Conservation (phyloP, 2,329 filamentous ascomycete genomes). For the Ilyonectria destructans region DNA sequence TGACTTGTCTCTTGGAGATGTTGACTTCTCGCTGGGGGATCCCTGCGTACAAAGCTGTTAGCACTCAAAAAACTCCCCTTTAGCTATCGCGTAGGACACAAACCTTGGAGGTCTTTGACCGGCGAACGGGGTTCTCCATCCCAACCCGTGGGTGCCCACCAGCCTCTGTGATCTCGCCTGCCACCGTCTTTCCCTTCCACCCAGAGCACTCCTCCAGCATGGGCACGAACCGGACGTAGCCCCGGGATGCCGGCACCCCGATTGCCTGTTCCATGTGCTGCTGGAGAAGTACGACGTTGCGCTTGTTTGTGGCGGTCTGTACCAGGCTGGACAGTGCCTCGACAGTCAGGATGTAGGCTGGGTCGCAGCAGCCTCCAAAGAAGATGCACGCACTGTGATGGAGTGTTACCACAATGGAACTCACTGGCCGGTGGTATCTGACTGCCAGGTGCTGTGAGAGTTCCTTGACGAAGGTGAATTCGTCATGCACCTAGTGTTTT, state of each 20-base stretch:
- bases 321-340: constrained; percentile 79
- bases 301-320: constrained; percentile 83
- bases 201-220: constrained; percentile 82
- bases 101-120: constrained; percentile 38
- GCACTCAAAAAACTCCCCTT: neutral
- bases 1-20: neutral
- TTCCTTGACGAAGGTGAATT: constrained; percentile 82
- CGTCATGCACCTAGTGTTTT: constrained; percentile 76
- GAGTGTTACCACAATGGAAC: constrained; percentile 83
- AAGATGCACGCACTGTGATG: constrained; percentile 83
- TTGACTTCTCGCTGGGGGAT: constrained; percentile 16
- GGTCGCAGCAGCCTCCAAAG: constrained; percentile 82
- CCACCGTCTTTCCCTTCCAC: constrained; percentile 79
- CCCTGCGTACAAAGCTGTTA: constrained; percentile 11
- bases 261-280: constrained; percentile 81
- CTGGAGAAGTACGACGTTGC: constrained; percentile 85
- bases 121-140: constrained; percentile 30
- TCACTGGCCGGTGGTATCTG: constrained; percentile 82
- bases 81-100: neutral
- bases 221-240: constrained; percentile 81
- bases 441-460: constrained; percentile 81
- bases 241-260: constrained; percentile 76
- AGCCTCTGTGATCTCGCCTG: constrained; percentile 69
- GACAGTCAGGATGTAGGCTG: constrained; percentile 85
- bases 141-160: constrained; percentile 20